These are phyloP conservation scores for Pythium brachiatum DNA, from an alignment of 352 stramenopile species.

Conservation along the genomic window DNA sequence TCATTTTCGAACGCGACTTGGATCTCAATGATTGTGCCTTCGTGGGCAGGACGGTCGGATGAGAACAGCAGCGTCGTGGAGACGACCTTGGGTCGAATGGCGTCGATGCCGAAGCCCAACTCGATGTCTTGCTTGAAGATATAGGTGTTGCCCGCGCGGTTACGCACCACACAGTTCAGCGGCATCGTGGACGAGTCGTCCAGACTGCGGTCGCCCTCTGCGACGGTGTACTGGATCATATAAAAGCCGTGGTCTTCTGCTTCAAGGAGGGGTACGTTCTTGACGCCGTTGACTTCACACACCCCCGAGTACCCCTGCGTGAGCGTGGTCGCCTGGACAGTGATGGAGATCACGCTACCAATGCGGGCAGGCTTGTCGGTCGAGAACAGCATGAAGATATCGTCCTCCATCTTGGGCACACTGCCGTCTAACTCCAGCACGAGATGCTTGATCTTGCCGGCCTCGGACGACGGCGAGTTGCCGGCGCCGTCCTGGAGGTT, in stretches of 20 bases:
- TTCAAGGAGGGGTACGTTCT: conserved; percentile 36
- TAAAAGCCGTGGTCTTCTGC: conserved; percentile 58
- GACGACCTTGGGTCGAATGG: conserved; percentile 37
- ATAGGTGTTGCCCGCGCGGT: conserved; percentile 39
- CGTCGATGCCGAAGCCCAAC: conserved; percentile 55
- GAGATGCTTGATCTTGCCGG: conserved; percentile 28
- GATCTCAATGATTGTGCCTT: conserved; percentile 64
- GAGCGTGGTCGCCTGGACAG: conserved; percentile 37
- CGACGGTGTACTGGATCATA: conserved; percentile 63
- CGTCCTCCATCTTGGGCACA: conserved; percentile 31
- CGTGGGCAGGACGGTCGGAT: conserved; percentile 55
- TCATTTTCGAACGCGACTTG: conserved; percentile 46
- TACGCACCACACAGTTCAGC: conserved; percentile 41
- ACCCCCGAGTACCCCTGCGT: conserved; percentile 43
- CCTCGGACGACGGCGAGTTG: conserved; percentile 22
- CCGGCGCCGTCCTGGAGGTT: conserved; percentile 29
- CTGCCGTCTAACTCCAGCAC: conserved; percentile 38
- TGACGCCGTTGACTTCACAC: conserved; percentile 53
- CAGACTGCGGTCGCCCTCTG: conserved; percentile 36
- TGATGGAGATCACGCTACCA: conserved; percentile 53
- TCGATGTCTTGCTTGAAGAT: conserved; percentile 37
- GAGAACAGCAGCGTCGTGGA: conserved; percentile 54
- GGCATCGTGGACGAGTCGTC: conserved; percentile 33
- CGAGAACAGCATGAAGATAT: conserved; percentile 60
- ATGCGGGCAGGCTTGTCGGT: conserved; percentile 60